Evolutionary conservation across 495 filamentous ascomycete genomes (phyloP).

Genomic region (Trichoderma orchidacearum): DNA sequence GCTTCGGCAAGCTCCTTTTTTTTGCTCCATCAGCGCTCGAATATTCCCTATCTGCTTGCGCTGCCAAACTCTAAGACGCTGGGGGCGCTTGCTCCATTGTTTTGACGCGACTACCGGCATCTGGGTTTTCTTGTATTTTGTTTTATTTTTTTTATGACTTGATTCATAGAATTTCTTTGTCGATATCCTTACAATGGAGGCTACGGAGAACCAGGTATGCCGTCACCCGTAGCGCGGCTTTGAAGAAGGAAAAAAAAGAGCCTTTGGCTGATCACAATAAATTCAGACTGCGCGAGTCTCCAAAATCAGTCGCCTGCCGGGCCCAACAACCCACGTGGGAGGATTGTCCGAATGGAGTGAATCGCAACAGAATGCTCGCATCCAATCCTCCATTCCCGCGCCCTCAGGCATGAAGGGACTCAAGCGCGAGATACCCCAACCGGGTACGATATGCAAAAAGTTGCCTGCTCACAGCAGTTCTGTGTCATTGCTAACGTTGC

Average conservation of each 20-base stretch:
- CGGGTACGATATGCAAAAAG: slow-evolving; percentile 12
- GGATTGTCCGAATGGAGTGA: slow-evolving; percentile 32
- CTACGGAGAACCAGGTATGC: slow-evolving; percentile 25
- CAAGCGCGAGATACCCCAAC: slow-evolving; percentile 21
- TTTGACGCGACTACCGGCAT: background rate
- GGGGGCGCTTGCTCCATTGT: background rate
- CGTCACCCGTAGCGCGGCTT: background rate
- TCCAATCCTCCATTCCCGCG: slow-evolving; percentile 35
- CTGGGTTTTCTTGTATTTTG: background rate
- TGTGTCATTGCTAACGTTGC: background rate
- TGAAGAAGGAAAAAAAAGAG: too few relatives aligned
- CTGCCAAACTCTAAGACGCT: too few relatives aligned
- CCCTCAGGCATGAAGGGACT: slow-evolving; percentile 9
- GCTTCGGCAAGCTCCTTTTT: background rate
- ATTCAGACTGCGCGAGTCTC: background rate
- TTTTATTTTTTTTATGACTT: background rate
- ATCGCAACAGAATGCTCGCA: slow-evolving; percentile 56
- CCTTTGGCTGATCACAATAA: background rate
- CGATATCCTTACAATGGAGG: slow-evolving; percentile 23
- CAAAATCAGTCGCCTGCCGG: slow-evolving; percentile 1
- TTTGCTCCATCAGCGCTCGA: background rate
- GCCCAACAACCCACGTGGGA: slow-evolving; percentile 1
- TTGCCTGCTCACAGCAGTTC: background rate
- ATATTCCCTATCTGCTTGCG: background rate
- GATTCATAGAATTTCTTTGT: background rate